Evolutionary conservation across 495 filamentous ascomycete genomes (phyloP).

Genomic region (Entonaema liquescens): DNA sequence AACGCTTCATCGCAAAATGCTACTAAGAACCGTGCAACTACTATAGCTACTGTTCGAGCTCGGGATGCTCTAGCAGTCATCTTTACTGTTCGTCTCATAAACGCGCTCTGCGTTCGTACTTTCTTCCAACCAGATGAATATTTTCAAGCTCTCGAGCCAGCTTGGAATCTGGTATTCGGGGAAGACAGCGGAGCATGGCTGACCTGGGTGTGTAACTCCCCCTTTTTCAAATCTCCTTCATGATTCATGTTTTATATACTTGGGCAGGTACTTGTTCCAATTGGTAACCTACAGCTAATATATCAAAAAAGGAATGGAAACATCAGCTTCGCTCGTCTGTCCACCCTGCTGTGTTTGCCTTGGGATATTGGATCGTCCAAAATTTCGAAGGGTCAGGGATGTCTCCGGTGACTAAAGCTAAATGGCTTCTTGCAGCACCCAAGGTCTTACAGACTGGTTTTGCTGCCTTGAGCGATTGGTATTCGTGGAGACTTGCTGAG

Average conservation of each 20-base stretch:
- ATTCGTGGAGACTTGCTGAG: constrained; percentile 84
- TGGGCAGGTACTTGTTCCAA: background rate
- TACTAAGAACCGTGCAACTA: constrained; percentile 13
- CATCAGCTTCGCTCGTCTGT: constrained; percentile 91
- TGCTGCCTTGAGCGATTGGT: constrained; percentile 83
- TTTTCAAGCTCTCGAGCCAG: constrained; percentile 95
- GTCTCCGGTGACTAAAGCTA: constrained; percentile 36
- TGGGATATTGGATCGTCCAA: constrained; percentile 71
- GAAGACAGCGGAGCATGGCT: constrained; percentile 82
- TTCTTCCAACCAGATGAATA: constrained; percentile 99
- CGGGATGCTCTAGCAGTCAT: constrained; percentile 69
- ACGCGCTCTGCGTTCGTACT: constrained; percentile 84
- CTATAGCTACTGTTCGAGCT: constrained; percentile 42
- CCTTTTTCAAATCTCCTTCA: background rate
- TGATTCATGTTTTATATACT: background rate
- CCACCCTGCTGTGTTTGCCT: constrained; percentile 85
- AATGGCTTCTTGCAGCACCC: constrained; percentile 71
- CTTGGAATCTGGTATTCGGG: constrained; percentile 91
- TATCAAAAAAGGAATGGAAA: constrained; percentile 83
- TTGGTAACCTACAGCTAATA: constrained; percentile 27
- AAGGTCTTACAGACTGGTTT: constrained; percentile 79
- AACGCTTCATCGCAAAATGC: constrained; percentile 15
- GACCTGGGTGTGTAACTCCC: constrained; percentile 78
- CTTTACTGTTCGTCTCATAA: constrained; percentile 80
- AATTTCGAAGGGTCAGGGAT: constrained; percentile 38